A percentile compares a stretch with the other conserved stretches of the same genome.
phyloP scores from a whole-genome alignment of 352 stramenopile genomes.

The Phytophthora kernoviae region DNA sequence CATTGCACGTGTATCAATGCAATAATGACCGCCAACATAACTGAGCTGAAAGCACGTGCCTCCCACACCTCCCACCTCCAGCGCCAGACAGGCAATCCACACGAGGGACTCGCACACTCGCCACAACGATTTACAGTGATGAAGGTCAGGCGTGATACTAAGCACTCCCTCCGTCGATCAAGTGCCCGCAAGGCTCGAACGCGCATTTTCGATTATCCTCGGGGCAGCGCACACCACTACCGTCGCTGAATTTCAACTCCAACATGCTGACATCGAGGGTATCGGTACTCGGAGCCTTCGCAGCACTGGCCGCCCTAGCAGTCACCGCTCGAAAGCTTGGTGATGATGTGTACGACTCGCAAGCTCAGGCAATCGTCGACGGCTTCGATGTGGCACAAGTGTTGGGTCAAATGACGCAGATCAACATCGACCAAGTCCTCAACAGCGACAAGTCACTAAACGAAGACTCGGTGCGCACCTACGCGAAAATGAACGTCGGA shows the following conservation, averaged over 20 bases:
- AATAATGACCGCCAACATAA: constrained; percentile 16
- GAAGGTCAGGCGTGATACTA: constrained; percentile 2
- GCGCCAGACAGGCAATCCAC: constrained; percentile 7
- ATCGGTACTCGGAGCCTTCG: constrained; percentile 31
- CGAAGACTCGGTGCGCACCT: constrained; percentile 57
- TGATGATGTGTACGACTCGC: constrained; percentile 37
- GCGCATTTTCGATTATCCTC: constrained; percentile 39
- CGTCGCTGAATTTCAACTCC: neutral
- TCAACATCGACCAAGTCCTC: constrained; percentile 82
- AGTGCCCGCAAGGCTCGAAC: neutral
- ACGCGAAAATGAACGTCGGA: constrained; percentile 80
- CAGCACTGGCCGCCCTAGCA: constrained; percentile 19
- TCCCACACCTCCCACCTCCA: constrained; percentile 19
- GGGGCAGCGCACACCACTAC: constrained; percentile 7
- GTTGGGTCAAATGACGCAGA: constrained; percentile 91
- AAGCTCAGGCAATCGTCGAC: constrained; percentile 58
- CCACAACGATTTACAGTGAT: neutral
- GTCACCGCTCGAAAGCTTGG: constrained; percentile 17
- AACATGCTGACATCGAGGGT: constrained; percentile 49
- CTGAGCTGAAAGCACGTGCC: constrained; percentile 6
- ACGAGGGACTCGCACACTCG: neutral
- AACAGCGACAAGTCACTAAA: constrained; percentile 65
- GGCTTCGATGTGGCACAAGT: constrained; percentile 54
- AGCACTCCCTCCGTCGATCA: neutral
- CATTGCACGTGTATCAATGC: neutral